A percentile compares a stretch with the other conserved stretches of the same genome.
Evolutionary conservation across 192 early-diverging fungal genomes (phyloP).

Genomic region (Coemansia sp.): DNA sequence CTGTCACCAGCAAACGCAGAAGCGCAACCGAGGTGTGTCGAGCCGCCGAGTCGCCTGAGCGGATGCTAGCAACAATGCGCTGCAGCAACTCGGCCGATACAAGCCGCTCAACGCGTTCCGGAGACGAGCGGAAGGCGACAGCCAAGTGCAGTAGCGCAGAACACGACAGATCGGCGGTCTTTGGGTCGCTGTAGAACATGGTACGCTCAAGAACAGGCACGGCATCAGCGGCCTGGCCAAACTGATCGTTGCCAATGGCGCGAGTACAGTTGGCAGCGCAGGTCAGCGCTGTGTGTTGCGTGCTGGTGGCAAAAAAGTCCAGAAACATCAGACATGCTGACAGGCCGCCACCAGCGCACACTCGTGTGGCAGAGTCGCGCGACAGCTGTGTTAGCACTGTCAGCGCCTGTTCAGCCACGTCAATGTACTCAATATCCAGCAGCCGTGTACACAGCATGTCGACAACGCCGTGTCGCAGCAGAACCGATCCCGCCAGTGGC

Average conservation of each 20-base stretch:
- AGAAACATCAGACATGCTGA: slow-evolving; percentile 76
- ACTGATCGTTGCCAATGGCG: slow-evolving; percentile 55
- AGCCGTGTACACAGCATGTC: slow-evolving; percentile 74
- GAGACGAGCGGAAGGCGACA: slow-evolving; percentile 58
- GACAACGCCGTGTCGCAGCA: slow-evolving; percentile 71
- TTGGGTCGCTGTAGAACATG: slow-evolving; percentile 69
- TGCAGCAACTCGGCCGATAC: slow-evolving; percentile 59
- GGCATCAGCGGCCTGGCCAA: slow-evolving; percentile 64
- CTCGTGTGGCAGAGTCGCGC: slow-evolving; percentile 18
- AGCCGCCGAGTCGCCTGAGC: slow-evolving; percentile 44
- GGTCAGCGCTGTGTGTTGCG: slow-evolving; percentile 77
- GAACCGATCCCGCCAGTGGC: slow-evolving; percentile 61
- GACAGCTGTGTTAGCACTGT: slow-evolving; percentile 74
- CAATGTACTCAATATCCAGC: slow-evolving; percentile 85
- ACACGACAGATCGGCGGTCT: slow-evolving; percentile 71
- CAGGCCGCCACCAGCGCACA: slow-evolving; percentile 68
- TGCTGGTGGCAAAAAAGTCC: slow-evolving; percentile 86
- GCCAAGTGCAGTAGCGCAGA: slow-evolving; percentile 63
- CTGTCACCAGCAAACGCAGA: slow-evolving; percentile 23
- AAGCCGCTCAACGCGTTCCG: slow-evolving; percentile 59
- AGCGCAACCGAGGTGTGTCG: slow-evolving; percentile 4
- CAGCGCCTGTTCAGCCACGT: slow-evolving; percentile 87
- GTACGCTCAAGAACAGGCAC: slow-evolving; percentile 71
- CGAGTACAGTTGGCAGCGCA: slow-evolving; percentile 71
- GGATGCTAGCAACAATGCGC: slow-evolving; percentile 58